Conservation (phyloP, 352 stramenopile species). For the Phytophthora pseudosyringae region DNA sequence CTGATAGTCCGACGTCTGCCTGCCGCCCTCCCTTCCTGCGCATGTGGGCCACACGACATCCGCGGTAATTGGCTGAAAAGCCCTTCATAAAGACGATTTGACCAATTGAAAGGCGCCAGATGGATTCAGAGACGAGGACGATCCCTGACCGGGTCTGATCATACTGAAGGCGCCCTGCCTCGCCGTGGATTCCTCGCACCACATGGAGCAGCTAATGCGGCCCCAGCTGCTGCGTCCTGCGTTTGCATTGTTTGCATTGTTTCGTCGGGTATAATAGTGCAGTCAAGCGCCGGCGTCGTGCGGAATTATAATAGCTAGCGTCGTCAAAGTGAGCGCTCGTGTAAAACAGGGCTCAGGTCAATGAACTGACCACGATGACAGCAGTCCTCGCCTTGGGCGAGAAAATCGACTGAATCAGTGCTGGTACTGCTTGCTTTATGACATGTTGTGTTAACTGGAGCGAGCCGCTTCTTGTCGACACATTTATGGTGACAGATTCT, state of each 20-base stretch:
- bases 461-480: neutral
- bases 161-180: neutral
- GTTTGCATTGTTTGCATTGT: conserved; percentile 4
- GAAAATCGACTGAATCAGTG: neutral
- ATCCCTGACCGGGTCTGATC: neutral
- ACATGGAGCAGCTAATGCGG: neutral
- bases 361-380: conserved; percentile 19
- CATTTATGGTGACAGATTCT: neutral
- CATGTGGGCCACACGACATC: conserved; percentile 11
- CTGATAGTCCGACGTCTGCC: conserved; percentile 37
- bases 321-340: neutral
- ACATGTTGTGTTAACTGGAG: neutral
- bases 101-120: neutral
- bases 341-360: conserved; percentile 9
- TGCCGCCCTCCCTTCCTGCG: conserved; percentile 14
- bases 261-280: too few species aligned
- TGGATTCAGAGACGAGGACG: conserved; percentile 16
- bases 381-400: conserved; percentile 7
- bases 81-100: too few species aligned
- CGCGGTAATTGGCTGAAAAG: conserved; percentile 2
- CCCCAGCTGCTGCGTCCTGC: conserved; percentile 8
- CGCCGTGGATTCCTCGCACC: conserved; percentile 6
- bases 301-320: too few species aligned
- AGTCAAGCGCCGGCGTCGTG: conserved; percentile 4
- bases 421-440: neutral